Base-by-base conservation (phyloP, 2,329 filamentous ascomycete species). In the Neoarthrinium moseri region DNA sequence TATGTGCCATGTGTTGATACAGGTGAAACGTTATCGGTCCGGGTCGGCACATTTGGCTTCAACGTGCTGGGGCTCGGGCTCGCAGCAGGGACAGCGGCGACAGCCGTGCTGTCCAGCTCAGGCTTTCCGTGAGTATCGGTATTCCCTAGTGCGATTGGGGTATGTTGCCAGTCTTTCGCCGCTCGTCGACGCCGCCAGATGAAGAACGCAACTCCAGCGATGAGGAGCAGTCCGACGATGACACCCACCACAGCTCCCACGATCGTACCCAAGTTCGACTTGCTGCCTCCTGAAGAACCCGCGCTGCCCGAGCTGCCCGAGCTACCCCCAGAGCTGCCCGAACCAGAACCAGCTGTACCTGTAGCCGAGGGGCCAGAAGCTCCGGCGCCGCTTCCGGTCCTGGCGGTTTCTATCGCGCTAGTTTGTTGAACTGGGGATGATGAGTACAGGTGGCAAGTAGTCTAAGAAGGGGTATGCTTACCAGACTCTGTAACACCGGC, bases 401-500 rank as follows among this genome's bases (percentile, higher is more conserved):
- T 47, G 17, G 47, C 45, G 0, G 41, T n/a, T n/a, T n/a, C n/a
- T n/a, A n/a, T 30, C 4, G 51, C 46, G 11, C 21, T 32, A 2
- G 62, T 57, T 42, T 69, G 45, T 29, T 51, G 48, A 27, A 56
- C 59, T 55, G 47, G 50, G 21, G 43, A 56, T 2, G 51, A 4
- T 38, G 24, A 5, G 21, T 38, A 32, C 5, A 20, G n/a, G 43
- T 15, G 17, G 12, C 2, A 37, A 38, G 17, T 4, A 4, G 26
- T 6, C 36, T 23, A 10, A 22, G 8, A 38, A 50, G 4, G 50
- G 33, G n/a, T n/a, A n/a, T 2, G 48, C 51, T 13, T 51, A 58
- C 62, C 43, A 40, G 74, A 73, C 13, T 70, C 65, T 3, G 63
- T 66, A 3, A 77, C 64, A 0, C 69, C 70, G 1, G 64, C 63